Evolutionary conservation across 192 early-diverging fungal genomes (phyloP).

Genomic region (Cladochytrium replicatum): DNA sequence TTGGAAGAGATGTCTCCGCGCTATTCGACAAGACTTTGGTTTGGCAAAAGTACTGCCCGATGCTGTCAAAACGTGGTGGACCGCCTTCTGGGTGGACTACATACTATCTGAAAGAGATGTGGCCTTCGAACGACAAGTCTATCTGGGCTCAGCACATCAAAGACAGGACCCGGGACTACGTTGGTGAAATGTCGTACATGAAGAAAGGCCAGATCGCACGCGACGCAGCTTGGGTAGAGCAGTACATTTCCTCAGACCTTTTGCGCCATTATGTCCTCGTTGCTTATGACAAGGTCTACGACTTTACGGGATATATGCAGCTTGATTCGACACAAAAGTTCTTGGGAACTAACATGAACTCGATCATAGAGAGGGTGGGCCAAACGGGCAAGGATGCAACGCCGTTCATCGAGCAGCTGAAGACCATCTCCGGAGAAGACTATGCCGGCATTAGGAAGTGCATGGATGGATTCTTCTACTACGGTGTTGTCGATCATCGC

Average conservation of each 20-base stretch:
- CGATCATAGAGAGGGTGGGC: slow-evolving; percentile 1
- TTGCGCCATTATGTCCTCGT: too few species aligned
- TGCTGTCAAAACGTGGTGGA: slow-evolving; percentile 20
- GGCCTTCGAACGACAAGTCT: background rate
- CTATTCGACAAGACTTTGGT: slow-evolving; percentile 25
- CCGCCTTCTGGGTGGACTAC: background rate
- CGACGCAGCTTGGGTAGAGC: background rate
- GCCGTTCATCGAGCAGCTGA: slow-evolving; percentile 14
- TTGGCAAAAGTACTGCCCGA: slow-evolving; percentile 23
- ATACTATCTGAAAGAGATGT: background rate
- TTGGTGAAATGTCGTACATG: background rate
- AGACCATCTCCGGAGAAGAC: slow-evolving; percentile 14
- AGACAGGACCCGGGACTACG: background rate
- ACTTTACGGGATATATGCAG: slow-evolving; percentile 20
- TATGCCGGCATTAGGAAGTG: slow-evolving; percentile 33
- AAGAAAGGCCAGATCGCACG: too few species aligned
- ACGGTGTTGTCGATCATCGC: slow-evolving; percentile 75
- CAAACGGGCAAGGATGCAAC: slow-evolving; percentile 13
- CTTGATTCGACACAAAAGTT: slow-evolving; percentile 10
- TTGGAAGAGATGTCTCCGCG: slow-evolving; percentile 32
- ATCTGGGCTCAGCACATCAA: background rate
- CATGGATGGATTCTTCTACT: slow-evolving; percentile 73
- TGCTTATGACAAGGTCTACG: slow-evolving; percentile 33
- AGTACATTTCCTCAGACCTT: background rate
- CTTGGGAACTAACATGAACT: slow-evolving; percentile 7